These are phyloP conservation scores for Musa troglodytarum DNA, from an alignment of 176 grass and related monocot genomes.

Conservation along the genomic window DNA sequence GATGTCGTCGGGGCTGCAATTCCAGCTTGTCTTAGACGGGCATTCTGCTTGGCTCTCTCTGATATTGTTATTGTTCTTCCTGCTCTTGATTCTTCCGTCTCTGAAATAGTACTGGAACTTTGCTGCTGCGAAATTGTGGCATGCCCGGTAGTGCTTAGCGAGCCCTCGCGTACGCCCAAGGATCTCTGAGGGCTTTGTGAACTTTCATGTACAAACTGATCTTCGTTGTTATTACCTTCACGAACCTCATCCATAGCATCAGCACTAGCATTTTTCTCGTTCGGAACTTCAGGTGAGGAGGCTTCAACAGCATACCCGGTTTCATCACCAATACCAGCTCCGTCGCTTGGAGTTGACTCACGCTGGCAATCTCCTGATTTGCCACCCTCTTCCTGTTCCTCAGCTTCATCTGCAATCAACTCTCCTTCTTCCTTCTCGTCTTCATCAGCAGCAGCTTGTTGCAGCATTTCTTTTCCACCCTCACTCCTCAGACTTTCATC, in stretches of 20 bases:
- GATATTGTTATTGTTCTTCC: constrained; percentile 47
- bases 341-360: constrained; percentile 30
- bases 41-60: constrained; percentile 48
- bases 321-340: constrained; percentile 26
- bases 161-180: constrained; percentile 37
- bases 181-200: constrained; percentile 36
- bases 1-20: constrained; percentile 26
- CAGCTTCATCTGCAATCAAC: constrained; percentile 50
- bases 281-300: constrained; percentile 25
- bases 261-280: constrained; percentile 32
- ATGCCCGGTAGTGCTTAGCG: constrained; percentile 21
- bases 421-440: constrained; percentile 91
- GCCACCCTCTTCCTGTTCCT: constrained; percentile 43
- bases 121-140: constrained; percentile 32
- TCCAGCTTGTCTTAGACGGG: constrained; percentile 35
- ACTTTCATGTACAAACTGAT: constrained; percentile 28
- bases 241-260: constrained; percentile 46
- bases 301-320: constrained; percentile 22
- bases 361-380: constrained; percentile 19
- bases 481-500: constrained; percentile 12
- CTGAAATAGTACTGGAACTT: constrained; percentile 14
- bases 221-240: constrained; percentile 31
- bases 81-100: constrained; percentile 33
- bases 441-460: constrained; percentile 41
- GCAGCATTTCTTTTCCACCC: constrained; percentile 42